Evolutionary conservation across 495 filamentous ascomycete species (phyloP).

Genomic region (Physcia stellaris): DNA sequence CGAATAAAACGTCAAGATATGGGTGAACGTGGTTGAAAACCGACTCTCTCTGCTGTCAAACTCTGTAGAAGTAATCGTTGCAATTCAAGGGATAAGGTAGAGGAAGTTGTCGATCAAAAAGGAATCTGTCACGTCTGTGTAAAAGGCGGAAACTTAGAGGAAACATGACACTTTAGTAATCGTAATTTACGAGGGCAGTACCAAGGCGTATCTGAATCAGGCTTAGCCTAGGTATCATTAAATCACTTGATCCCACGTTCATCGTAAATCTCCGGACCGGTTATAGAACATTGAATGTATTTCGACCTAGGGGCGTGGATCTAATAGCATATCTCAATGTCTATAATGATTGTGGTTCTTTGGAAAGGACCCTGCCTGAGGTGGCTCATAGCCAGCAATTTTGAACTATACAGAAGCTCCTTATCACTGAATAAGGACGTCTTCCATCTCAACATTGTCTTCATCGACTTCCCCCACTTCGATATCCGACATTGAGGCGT

Average conservation of each 20-base stretch:
- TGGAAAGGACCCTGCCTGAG: not conserved
- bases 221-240: not conserved
- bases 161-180: not conserved
- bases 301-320: too few species aligned
- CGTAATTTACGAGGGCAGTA: not conserved
- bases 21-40: not conserved
- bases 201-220: too few species aligned
- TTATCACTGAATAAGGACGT: conserved; percentile 30
- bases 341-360: not conserved
- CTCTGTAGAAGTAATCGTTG: not conserved
- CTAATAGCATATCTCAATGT: not conserved
- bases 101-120: not conserved
- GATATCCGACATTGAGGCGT: too few species aligned
- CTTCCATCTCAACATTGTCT: conserved; percentile 67
- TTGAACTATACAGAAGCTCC: not conserved
- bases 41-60: not conserved
- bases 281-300: not conserved
- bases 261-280: not conserved
- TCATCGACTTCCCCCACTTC: conserved; percentile 39
- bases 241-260: not conserved
- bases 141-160: not conserved
- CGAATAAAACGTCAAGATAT: not conserved
- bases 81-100: too few species aligned
- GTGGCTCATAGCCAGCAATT: not conserved
- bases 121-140: not conserved